phyloP scores from a whole-genome alignment of 371 early-diverging fungal species.

The Apophysomyces sp. region DNA sequence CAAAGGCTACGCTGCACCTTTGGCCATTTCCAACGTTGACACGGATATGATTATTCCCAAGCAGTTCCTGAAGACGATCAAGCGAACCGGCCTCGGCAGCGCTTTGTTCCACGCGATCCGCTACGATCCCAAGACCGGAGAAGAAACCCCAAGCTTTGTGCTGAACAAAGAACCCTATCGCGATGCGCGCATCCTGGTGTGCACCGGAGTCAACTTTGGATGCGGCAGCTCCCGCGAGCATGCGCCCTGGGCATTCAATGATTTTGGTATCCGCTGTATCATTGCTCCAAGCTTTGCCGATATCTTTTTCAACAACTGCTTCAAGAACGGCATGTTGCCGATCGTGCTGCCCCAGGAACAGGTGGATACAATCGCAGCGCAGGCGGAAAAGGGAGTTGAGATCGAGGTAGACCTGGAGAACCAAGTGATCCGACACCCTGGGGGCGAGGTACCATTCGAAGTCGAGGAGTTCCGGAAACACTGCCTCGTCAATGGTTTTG shows the following conservation, averaged over 20 bases:
- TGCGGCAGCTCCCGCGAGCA: slow-evolving; percentile 74
- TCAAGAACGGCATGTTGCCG: slow-evolving; percentile 75
- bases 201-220: slow-evolving; percentile 69
- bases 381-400: slow-evolving; percentile 43
- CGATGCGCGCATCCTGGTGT: slow-evolving; percentile 53
- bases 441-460: slow-evolving; percentile 48
- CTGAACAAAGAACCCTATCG: slow-evolving; percentile 61
- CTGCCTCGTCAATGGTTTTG: slow-evolving; percentile 66
- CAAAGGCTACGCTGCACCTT: slow-evolving; percentile 59
- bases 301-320: slow-evolving; percentile 72
- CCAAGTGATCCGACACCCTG: slow-evolving; percentile 42
- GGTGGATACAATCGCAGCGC: slow-evolving; percentile 41
- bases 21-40: slow-evolving; percentile 65
- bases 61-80: slow-evolving; percentile 75
- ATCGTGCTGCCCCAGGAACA: slow-evolving; percentile 40
- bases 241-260: slow-evolving; percentile 74
- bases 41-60: slow-evolving; percentile 78
- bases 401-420: slow-evolving; percentile 58
- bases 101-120: slow-evolving; percentile 64
- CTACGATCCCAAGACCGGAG: slow-evolving; percentile 46
- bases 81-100: slow-evolving; percentile 64
- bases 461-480: slow-evolving; percentile 61
- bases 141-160: slow-evolving; percentile 57
- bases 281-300: slow-evolving; percentile 71
- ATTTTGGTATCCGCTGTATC: slow-evolving; percentile 71